Evolutionary conservation across 257 asterid species (phyloP).

Genomic region (Euphrasia confusa): DNA sequence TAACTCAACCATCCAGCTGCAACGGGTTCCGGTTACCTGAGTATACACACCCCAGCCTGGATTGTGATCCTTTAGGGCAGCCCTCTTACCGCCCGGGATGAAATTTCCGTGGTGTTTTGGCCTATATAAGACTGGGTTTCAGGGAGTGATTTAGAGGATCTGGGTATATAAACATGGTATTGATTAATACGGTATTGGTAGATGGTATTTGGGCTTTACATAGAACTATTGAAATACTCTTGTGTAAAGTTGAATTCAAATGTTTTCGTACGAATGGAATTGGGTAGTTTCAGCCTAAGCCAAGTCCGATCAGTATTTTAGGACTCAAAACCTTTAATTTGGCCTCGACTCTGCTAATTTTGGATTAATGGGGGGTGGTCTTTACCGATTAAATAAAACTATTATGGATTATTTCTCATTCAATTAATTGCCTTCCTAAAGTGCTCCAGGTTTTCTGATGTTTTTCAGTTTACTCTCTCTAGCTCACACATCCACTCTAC

Average conservation of each 20-base stretch:
- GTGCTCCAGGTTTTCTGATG: background rate
- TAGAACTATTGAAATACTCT: background rate
- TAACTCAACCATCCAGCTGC: no score
- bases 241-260: background rate
- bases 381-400: background rate
- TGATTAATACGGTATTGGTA: background rate
- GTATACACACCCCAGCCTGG: no score
- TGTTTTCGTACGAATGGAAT: no score
- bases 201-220: background rate
- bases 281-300: background rate
- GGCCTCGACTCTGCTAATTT: background rate
- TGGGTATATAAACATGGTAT: no score
- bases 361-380: slow-evolving; percentile 11
- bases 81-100: no score
- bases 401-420: background rate
- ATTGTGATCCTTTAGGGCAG: no score
- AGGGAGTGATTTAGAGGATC: background rate
- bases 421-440: slow-evolving; percentile 1
- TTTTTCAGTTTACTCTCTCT: background rate
- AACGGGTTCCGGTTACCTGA: no score
- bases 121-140: background rate
- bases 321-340: background rate
- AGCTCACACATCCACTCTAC: background rate
- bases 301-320: background rate
- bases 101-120: background rate